Evolutionary conservation across 2,329 filamentous ascomycete genomes (phyloP), one percentile per base, ranked within the genome.

Genomic region (Septoria petroselini): DNA sequence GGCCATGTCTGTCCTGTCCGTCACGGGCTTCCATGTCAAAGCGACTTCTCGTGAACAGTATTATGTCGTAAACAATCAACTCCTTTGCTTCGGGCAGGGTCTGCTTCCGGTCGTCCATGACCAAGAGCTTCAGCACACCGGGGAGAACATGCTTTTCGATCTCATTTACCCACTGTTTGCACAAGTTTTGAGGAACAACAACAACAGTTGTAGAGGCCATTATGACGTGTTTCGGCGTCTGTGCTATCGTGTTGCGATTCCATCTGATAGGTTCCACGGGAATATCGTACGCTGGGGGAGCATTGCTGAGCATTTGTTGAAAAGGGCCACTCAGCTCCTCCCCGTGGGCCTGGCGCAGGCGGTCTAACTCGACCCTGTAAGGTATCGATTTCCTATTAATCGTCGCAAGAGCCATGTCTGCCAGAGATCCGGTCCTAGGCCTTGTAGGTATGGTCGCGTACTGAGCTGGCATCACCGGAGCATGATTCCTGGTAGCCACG

Each of bases 81-180:
- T 80, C 73, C 0, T 76, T 68, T 0, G 76, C 70, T 1, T 73
- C 56, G 0, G 88, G 88, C 0, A 90, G 73, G 2, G 66, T 55
- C 17, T 76, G 73, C 3, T 71, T 71, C 3, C 68, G 61, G 7
- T 76, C 73, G 17, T 81, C 76, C 27, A 94, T 68, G 0, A 84
- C 71, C 0, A 93, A 71, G 0, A 89, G 76, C 8, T 53, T 58
- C 0, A 96, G 71, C 0, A 79, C 78, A 2, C 70, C 71, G 4
- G 65, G 57, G 27, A 76, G 67, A 0, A 89, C 85, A 62, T 96
- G 91, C 62, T 89, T 90, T 2, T 73, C 66, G 8, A 96, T 89
- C 62, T 96, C 89, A 8, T 82, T 76, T 45, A 80, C 73, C 91
- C 91, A 96, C 66, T 97, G 91, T 45, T 84, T 78, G 2, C 95